Evolutionary conservation across 495 filamentous ascomycete genomes (phyloP), one percentile per base, ranked within the genome.

Genomic region (Hyaloscypha finlandica): DNA sequence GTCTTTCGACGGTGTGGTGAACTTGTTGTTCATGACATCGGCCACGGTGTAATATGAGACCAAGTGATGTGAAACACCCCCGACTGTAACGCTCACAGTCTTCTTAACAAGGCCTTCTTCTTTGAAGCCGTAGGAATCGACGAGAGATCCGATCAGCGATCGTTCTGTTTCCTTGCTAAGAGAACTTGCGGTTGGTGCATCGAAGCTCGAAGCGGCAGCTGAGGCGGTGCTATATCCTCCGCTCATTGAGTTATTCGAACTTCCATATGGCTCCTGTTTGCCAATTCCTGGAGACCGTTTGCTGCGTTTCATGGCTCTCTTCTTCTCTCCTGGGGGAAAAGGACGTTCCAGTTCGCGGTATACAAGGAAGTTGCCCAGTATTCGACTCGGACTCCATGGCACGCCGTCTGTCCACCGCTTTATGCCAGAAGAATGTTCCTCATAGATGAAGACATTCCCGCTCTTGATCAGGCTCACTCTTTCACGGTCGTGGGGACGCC

Each of bases 391-490:
- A 71, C 91, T 94, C 94, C 94, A 97, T 20, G 87, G 86, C 14
- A 91, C 84, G 3, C 93, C 92, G 74, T 97, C 94, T 0, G 94
- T 97, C 94, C 94, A 97, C 51, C 94, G 85, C 78, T 94, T 96
- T 77, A 97, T 96, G 2, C 91, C 91, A 1, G 93, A 94, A 1
- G 90, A 87, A 63, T 90, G 87, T 74, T 96, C 92, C 73, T 95
- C 91, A 77, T 96, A 97, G 69, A 97, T 90, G 75, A 97, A 94
- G 12, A 96, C 85, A 62, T 89, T 89, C 29, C 94, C 94, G 72
- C 92, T 96, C 65, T 82, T 84, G 71, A 97, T 94, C 51, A 94
- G 81, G 19, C 81, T 75, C 9, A 80, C 77, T 42, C 93, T 86
- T 73, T 97, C 93, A 30, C 90, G 83, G 68, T 97, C 94, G 70